Percentiles rank a stretch among this genome's conserved stretches.
Conservation (phyloP, 345 rosid genomes). For the Citrus reticulata region DNA sequence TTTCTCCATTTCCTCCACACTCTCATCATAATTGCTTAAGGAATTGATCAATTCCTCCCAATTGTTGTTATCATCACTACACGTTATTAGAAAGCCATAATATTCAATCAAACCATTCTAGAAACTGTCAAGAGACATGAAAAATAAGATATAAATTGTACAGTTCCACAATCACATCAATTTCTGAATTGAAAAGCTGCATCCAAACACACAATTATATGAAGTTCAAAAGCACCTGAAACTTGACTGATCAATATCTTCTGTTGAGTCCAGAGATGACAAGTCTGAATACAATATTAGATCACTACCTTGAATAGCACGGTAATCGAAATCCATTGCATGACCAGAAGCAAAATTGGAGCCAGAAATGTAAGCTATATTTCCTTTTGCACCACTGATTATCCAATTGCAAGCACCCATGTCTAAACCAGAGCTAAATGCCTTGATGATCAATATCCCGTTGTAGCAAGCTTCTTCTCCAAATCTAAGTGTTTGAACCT, state of each 20-base stretch:
- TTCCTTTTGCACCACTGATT: slow-evolving; percentile 48
- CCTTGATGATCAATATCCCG: slow-evolving; percentile 59
- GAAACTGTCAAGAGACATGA: slow-evolving; percentile 1
- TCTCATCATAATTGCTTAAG: slow-evolving; percentile 39
- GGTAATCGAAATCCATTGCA: slow-evolving; percentile 57
- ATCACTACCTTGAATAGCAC: slow-evolving; percentile 48
- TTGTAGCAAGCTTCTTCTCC: slow-evolving; percentile 81
- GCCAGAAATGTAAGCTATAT: slow-evolving; percentile 48
- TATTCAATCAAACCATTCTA: slow-evolving; percentile 5
- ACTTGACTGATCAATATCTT: slow-evolving; percentile 33
- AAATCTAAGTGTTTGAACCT: slow-evolving; percentile 59
- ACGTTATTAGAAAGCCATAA: neutral
- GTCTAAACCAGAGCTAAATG: slow-evolving; percentile 80
- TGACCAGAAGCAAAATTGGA: slow-evolving; percentile 56
- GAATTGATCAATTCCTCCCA: slow-evolving; percentile 34
- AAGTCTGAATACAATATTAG: slow-evolving; percentile 62
- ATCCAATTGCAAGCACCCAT: slow-evolving; percentile 92
- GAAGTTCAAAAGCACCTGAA: slow-evolving; percentile 36
- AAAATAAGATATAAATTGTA: neutral
- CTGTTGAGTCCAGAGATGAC: slow-evolving; percentile 31
- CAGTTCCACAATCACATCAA: neutral
- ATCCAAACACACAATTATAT: neutral
- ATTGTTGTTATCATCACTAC: slow-evolving; percentile 28
- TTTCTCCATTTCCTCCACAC: slow-evolving; percentile 60
- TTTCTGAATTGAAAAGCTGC: neutral